These are phyloP conservation scores for Macroventuria anomochaeta DNA, from an alignment of 2,329 filamentous ascomycete species.

Conservation along the genomic window DNA sequence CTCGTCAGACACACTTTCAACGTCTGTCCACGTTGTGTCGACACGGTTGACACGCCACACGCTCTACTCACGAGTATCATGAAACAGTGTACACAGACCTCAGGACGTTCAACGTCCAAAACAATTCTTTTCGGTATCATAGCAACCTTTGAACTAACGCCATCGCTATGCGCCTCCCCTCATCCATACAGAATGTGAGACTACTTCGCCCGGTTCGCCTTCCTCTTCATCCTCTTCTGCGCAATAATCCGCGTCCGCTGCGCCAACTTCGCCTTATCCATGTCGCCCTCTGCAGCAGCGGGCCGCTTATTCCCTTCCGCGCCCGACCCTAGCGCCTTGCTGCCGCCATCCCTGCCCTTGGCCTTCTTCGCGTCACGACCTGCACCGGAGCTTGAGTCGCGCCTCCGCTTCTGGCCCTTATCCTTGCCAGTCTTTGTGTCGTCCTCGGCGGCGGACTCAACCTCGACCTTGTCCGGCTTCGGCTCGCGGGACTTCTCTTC, in stretches of 20 bases:
- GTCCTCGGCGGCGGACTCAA: slow-evolving; percentile 13
- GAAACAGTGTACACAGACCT: background rate
- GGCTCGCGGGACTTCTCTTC: slow-evolving; percentile 63
- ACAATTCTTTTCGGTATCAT: background rate
- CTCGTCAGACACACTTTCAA: slow-evolving; percentile 1
- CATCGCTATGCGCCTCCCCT: slow-evolving; percentile 15
- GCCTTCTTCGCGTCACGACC: slow-evolving; percentile 11
- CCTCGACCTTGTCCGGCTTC: slow-evolving; percentile 37
- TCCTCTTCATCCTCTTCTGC: slow-evolving; percentile 79
- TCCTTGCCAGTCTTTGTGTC: slow-evolving; percentile 22
- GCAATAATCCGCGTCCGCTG: slow-evolving; percentile 80
- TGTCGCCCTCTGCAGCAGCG: slow-evolving; percentile 19
- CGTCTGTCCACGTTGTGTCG: background rate
- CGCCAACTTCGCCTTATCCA: slow-evolving; percentile 60
- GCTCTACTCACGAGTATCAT: background rate
- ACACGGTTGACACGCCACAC: background rate
- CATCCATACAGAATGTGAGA: background rate
- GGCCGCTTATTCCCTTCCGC: slow-evolving; percentile 21
- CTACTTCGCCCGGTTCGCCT: slow-evolving; percentile 62
- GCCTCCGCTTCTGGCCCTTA: slow-evolving; percentile 50
- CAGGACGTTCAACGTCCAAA: background rate
- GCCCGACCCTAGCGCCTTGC: slow-evolving; percentile 26
- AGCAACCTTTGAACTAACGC: slow-evolving; percentile 12
- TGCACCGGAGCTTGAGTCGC: slow-evolving; percentile 31
- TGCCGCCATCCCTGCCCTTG: slow-evolving; percentile 24